Evolutionary conservation across 495 filamentous ascomycete genomes (phyloP), one percentile per base, ranked within the genome.

Genomic region (Cairneyella variabilis): DNA sequence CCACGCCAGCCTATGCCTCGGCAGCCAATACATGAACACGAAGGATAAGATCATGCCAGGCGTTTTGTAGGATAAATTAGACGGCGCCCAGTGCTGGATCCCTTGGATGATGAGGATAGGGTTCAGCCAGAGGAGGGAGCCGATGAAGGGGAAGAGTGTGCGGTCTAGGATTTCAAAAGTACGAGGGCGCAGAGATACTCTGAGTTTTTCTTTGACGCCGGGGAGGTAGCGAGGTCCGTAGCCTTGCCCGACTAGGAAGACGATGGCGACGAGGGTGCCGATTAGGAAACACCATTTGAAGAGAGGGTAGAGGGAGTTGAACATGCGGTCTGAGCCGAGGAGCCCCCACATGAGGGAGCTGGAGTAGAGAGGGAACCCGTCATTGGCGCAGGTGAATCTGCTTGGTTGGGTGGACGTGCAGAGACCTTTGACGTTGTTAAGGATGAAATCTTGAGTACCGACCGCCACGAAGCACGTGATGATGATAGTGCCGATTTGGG

Each of bases 41-140:
- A 83, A 87, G 0, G 75, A 78, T 10, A 84, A 73, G 60, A 85
- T 87, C 58, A 81, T 86, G 41, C 86, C 73, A 10, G 83, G 82
- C 1, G 79, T 84, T 28, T 50, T 50, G 27, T 56, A 56, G 4
- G 46, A 50, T 28, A 56, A 36, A 28, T 56, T 50, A 3, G 83
- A 82, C 0, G 84, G 83, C 0, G 84, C 82, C 30, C 87, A 84
- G 3, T 70, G 56, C 10, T 78, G 77, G 57, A 83, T 77, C 16
- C 83, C 85, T 36, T 83, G 83, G 58, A 89, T 85, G 38, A 86
- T 82, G 3, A 56, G 39, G 0, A 88, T 71, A 0, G 84, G 84
- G 56, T 82, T 79, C 51, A 84, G 83, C 48, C 42, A 86, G 2
- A 43, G 18, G 6, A 51, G 46, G 3, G 37, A 56, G 2, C 45